These are phyloP conservation scores for Hemisphaericaspora subhashii DNA, from an alignment of 1,139 yeast genomes.

Conservation along the genomic window DNA sequence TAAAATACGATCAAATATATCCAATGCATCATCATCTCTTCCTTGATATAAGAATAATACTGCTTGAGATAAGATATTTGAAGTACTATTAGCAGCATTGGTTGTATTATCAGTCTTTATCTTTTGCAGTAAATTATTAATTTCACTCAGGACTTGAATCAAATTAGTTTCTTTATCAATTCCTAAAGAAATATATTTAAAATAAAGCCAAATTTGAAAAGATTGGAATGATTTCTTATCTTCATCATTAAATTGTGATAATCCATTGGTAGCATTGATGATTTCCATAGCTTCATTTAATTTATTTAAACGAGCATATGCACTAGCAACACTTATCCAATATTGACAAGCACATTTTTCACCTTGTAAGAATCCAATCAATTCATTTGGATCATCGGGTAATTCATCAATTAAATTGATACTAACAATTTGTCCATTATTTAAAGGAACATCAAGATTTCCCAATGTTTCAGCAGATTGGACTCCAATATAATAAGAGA, in stretches of 20 bases:
- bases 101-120: constrained; percentile 17
- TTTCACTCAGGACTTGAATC: constrained; percentile 23
- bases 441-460: constrained; percentile 64
- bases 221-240: constrained; percentile 59
- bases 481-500: constrained; percentile 40
- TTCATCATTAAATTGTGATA: constrained; percentile 37
- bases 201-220: constrained; percentile 73
- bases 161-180: constrained; percentile 26
- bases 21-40: constrained; percentile 65
- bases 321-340: constrained; percentile 84
- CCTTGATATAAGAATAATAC: constrained; percentile 48
- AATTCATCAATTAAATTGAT: constrained; percentile 65
- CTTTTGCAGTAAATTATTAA: constrained; percentile 17
- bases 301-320: constrained; percentile 67
- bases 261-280: constrained; percentile 56
- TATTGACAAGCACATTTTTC: constrained; percentile 74
- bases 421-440: constrained; percentile 70
- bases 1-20: constrained; percentile 56
- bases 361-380: constrained; percentile 72
- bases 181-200: constrained; percentile 35
- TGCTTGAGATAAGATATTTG: constrained; percentile 63
- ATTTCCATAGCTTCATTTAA: constrained; percentile 65
- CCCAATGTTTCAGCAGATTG: constrained; percentile 32
- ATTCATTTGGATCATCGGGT: constrained; percentile 86
- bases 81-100: constrained; percentile 20